Percentiles rank a stretch among this genome's conserved stretches.
Conservation (phyloP, 2,329 filamentous ascomycete genomes). For the Botrytis medusae region DNA sequence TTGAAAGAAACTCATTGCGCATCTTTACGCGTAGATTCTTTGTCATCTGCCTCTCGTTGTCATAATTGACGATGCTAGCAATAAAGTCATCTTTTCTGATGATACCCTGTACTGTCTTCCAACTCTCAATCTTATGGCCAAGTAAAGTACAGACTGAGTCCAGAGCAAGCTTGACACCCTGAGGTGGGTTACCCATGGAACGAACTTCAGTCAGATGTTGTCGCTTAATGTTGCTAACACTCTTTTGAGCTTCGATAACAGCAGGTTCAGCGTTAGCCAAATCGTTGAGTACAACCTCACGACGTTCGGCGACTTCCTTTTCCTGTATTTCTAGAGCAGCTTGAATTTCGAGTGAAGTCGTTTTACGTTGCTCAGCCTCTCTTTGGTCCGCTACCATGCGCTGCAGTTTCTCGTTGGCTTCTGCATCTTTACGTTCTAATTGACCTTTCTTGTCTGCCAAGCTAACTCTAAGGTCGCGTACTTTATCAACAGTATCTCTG, state of each 20-base stretch:
- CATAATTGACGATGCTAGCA: constrained; percentile 93
- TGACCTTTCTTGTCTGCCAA: constrained; percentile 93
- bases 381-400: constrained; percentile 95
- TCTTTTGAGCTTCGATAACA: constrained; percentile 88
- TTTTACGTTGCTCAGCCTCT: constrained; percentile 89
- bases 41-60: constrained; percentile 96
- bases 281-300: constrained; percentile 82
- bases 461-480: constrained; percentile 85
- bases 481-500: constrained; percentile 94
- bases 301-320: constrained; percentile 77
- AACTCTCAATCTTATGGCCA: constrained; percentile 84
- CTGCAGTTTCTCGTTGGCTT: constrained; percentile 96
- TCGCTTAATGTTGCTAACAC: constrained; percentile 97
- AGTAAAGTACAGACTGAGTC: constrained; percentile 96
- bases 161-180: constrained; percentile 85
- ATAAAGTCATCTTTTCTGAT: constrained; percentile 95
- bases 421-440: constrained; percentile 87
- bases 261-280: constrained; percentile 90
- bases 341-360: constrained; percentile 85
- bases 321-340: constrained; percentile 85
- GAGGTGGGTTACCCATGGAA: constrained; percentile 91
- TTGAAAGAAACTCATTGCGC: constrained; percentile 87
- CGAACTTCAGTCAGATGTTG: constrained; percentile 96
- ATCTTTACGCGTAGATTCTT: constrained; percentile 78
- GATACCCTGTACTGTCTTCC: constrained; percentile 87